Base-by-base conservation (phyloP, 192 early-diverging fungal species). In the Funneliformis geosporum region DNA sequence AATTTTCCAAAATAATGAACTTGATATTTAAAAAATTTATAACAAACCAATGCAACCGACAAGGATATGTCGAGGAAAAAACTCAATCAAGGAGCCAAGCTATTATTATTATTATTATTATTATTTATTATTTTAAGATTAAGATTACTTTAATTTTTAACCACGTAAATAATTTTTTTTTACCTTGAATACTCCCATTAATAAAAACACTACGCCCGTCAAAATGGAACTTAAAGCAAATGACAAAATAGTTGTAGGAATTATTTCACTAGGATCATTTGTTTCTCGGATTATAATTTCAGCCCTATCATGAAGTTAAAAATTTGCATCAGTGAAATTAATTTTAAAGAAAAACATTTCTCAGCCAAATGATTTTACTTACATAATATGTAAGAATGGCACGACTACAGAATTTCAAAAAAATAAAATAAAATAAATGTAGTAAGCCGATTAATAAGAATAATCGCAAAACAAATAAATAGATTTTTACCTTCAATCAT, bases 21-120 rank as follows among this genome's bases (percentile, higher is more conserved):
- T 33, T 0, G 33, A 33, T 81, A 40, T 42, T 78, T 72, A 23
- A 23, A 73, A 42, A 28, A 9, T 42, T 33, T 28, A 11, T 16
- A 11, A 75, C 84, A 39, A 66, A 84, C 92, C 97, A 80, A 98
- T 98, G 83, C 95, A 98, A 27, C 96, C 96, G 25, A 98, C 95
- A 6, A 98, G 87, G 79, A 98, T 97, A 78, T 98, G 98, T 12
- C 97, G 84, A 27, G 95, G 95, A 71, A 96, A 96, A 81, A 94
- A 96, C 33, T 89, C 93, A 25, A 95, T 93, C 73, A 96, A 81
- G 33, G 89, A 88, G 11, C 94, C 94, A 59, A 94, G 86, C 66
- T 87, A 81, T 33, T 33, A 16, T n/a, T 73, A 40, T 61, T 50
- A n/a, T n/a, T n/a, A n/a, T n/a, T n/a, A n/a, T n/a, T n/a, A n/a